phyloP scores from a whole-genome alignment of 2,329 filamentous ascomycete species.

The Monilinia fructigena region DNA sequence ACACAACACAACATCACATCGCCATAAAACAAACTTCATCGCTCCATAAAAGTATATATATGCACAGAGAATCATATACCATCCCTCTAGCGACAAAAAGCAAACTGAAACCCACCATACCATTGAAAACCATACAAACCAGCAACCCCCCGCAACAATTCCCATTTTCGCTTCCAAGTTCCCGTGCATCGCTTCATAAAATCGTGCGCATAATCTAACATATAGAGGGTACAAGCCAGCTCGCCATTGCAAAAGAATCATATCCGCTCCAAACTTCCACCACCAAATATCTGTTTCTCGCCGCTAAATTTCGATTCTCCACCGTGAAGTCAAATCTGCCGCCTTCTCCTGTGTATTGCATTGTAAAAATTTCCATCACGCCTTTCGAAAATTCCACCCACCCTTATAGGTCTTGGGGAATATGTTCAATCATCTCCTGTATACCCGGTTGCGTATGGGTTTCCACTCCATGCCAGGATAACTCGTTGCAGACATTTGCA shows the following conservation, averaged over 20 bases:
- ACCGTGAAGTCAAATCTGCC: background rate
- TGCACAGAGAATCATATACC: background rate
- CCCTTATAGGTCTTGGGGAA: background rate
- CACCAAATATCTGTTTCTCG: background rate
- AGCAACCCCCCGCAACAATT: background rate
- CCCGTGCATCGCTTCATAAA: background rate
- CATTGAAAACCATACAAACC: no score
- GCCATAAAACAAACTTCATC: no score
- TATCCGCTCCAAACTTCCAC: background rate
- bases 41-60: no score
- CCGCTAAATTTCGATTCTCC: background rate
- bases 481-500: conserved; percentile 63
- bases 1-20: no score
- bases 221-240: background rate
- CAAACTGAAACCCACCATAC: background rate
- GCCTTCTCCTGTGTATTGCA: background rate
- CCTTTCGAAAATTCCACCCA: no score
- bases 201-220: background rate
- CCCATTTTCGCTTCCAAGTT: background rate
- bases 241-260: background rate
- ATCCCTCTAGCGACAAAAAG: background rate
- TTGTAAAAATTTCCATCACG: background rate
- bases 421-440: background rate
- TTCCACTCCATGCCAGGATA: conserved; percentile 68
- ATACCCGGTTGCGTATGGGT: conserved; percentile 12